These are phyloP conservation scores for Diaporthe amygdali DNA, from an alignment of 2,329 filamentous ascomycete genomes.

Conservation along the genomic window DNA sequence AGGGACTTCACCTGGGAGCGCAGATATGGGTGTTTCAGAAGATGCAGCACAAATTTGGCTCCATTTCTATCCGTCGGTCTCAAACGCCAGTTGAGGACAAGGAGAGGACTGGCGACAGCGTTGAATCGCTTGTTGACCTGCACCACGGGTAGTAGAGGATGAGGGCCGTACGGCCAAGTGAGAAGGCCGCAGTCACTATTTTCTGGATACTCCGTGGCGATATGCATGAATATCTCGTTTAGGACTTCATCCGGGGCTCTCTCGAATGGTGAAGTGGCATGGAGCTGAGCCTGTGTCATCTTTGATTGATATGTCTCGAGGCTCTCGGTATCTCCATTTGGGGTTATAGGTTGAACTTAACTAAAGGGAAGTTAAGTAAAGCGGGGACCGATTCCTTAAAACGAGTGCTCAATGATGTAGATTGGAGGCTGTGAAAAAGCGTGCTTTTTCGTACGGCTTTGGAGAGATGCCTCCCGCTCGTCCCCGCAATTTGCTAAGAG, in stretches of 20 bases:
- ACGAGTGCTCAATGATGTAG: no score
- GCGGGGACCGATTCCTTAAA: no score
- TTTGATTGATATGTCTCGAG: background rate
- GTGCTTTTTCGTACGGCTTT: no score
- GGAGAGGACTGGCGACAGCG: background rate
- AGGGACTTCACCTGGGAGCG: background rate
- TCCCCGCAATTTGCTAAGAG: no score
- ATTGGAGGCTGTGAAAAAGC: no score
- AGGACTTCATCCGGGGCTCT: background rate
- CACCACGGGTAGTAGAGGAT: background rate
- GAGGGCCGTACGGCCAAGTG: background rate
- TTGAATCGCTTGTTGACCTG: background rate
- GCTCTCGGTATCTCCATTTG: no score
- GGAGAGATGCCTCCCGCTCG: no score
- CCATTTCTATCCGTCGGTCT: background rate
- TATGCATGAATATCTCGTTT: background rate
- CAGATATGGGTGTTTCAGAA: background rate
- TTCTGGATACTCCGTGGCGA: background rate
- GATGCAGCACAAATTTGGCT: background rate
- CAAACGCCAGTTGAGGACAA: background rate
- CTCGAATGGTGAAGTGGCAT: background rate
- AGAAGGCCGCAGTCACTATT: background rate
- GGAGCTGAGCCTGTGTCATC: background rate
- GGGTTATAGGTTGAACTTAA: no score
- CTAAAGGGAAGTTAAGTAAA: no score